A percentile compares a stretch with the other conserved stretches of the same genome.
These are phyloP conservation scores for Colletotrichum ledebouriae DNA, from an alignment of 2,329 filamentous ascomycete species.

Conservation along the genomic window DNA sequence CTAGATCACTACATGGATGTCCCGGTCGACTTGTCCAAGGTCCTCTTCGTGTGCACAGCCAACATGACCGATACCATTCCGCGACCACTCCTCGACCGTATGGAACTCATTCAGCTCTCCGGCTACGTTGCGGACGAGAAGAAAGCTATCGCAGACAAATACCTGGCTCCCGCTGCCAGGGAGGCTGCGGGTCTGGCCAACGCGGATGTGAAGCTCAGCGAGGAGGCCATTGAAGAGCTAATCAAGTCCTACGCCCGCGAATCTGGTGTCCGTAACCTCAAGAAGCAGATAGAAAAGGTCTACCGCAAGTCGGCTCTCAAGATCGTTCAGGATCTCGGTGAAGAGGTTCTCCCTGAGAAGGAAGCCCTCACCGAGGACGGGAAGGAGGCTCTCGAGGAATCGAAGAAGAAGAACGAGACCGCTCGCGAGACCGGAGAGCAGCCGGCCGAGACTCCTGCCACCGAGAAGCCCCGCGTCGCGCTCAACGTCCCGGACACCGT, in stretches of 20 bases:
- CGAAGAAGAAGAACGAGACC: slow-evolving; percentile 76
- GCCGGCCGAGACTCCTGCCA: slow-evolving; percentile 46
- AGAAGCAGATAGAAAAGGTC: slow-evolving; percentile 99
- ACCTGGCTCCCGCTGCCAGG: slow-evolving; percentile 94
- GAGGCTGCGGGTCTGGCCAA: slow-evolving; percentile 91
- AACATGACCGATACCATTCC: slow-evolving; percentile 99
- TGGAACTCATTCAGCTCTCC: slow-evolving; percentile 97
- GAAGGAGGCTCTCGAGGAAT: slow-evolving; percentile 80
- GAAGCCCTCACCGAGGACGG: slow-evolving; percentile 88
- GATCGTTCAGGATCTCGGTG: slow-evolving; percentile 94
- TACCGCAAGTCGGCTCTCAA: slow-evolving; percentile 97
- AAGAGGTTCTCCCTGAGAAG: slow-evolving; percentile 83
- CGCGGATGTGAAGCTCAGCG: slow-evolving; percentile 87
- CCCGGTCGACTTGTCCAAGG: slow-evolving; percentile 95
- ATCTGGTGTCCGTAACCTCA: slow-evolving; percentile 95
- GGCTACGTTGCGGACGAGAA: slow-evolving; percentile 99
- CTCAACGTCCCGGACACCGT: slow-evolving; percentile 89
- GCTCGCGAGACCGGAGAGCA: slow-evolving; percentile 58
- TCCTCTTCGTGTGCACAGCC: slow-evolving; percentile 97
- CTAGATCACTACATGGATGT: slow-evolving; percentile 99
- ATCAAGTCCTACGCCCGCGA: slow-evolving; percentile 99
- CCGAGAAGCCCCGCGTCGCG: slow-evolving; percentile 78
- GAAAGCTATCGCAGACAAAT: slow-evolving; percentile 96
- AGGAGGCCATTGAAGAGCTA: slow-evolving; percentile 92
- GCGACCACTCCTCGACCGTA: slow-evolving; percentile 90